Percentiles rank a stretch among this genome's conserved stretches.
These are phyloP conservation scores for Gigaspora rosea DNA, from an alignment of 192 early-diverging fungal species.

Conservation along the genomic window DNA sequence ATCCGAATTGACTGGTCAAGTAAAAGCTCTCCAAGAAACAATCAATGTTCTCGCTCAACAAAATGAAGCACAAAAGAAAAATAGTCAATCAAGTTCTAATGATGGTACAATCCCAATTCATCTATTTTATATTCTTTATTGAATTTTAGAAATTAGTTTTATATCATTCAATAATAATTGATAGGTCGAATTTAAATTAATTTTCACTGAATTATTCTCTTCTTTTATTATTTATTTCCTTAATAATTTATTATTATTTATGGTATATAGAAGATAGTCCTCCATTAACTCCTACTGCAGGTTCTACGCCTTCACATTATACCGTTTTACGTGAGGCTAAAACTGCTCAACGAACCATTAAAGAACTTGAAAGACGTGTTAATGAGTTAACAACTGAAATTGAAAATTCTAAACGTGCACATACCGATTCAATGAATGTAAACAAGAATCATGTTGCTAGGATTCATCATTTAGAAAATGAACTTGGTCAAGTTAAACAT, in stretches of 20 bases:
- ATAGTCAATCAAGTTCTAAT: constrained; percentile 15
- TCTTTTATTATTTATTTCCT: not conserved
- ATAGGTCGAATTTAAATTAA: too few species aligned
- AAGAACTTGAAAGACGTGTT: constrained; percentile 18
- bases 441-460: not conserved
- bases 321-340: constrained; percentile 7
- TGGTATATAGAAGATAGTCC: constrained; percentile 2
- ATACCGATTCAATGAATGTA: not conserved
- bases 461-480: constrained; percentile 32
- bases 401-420: constrained; percentile 5
- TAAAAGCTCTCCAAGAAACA: constrained; percentile 31
- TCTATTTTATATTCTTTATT: not conserved
- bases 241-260: too few species aligned
- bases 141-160: not conserved
- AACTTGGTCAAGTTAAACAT: constrained; percentile 61
- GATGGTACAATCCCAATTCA: not conserved
- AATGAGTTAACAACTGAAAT: constrained; percentile 18
- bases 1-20: constrained; percentile 19
- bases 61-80: constrained; percentile 9
- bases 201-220: too few species aligned
- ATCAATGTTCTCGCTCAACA: constrained; percentile 30
- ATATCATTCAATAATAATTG: too few species aligned
- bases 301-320: not conserved
- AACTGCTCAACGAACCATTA: constrained; percentile 12
- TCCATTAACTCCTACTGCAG: not conserved